These are phyloP conservation scores for Globisporangium yorkense DNA, from an alignment of 352 stramenopile genomes.

Conservation along the genomic window DNA sequence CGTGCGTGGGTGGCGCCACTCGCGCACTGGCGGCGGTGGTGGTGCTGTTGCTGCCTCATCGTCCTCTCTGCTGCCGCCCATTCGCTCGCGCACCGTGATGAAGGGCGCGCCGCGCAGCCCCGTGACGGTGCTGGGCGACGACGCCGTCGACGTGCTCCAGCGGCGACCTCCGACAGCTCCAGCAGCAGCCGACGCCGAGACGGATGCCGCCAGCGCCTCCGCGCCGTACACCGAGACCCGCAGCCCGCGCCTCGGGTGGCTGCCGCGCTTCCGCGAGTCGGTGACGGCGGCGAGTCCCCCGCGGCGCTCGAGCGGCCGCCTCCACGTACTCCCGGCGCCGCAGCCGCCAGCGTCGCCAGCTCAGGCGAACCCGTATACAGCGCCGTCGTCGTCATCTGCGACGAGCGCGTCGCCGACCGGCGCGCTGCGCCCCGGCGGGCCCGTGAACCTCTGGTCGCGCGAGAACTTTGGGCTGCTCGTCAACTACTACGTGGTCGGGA, in stretches of 20 bases:
- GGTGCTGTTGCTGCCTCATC: background rate
- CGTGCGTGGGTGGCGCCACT: background rate
- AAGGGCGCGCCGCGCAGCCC: conserved; percentile 7
- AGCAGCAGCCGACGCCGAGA: background rate
- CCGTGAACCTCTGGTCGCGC: conserved; percentile 11
- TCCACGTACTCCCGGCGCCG: background rate
- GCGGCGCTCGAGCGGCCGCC: background rate
- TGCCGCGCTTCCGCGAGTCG: conserved; percentile 9
- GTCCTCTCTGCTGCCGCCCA: background rate
- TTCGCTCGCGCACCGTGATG: background rate
- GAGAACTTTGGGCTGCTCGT: conserved; percentile 40
- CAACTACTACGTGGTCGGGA: conserved; percentile 64
- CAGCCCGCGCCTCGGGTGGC: conserved; percentile 5
- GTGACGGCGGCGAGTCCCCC: background rate
- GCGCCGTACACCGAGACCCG: conserved; percentile 6
- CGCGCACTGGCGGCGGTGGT: background rate
- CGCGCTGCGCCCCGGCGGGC: conserved; percentile 17
- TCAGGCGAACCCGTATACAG: conserved; percentile 1
- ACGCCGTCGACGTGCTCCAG: background rate
- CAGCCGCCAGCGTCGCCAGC: background rate
- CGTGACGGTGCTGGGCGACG: conserved; percentile 10
- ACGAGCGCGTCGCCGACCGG: conserved; percentile 1
- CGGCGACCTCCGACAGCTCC: background rate
- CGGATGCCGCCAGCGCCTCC: background rate
- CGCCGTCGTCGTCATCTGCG: background rate